Evolutionary conservation across 75 land plant species (phyloP), one percentile per base, ranked within the genome.

Genomic region (Cunninghamia lanceolata): DNA sequence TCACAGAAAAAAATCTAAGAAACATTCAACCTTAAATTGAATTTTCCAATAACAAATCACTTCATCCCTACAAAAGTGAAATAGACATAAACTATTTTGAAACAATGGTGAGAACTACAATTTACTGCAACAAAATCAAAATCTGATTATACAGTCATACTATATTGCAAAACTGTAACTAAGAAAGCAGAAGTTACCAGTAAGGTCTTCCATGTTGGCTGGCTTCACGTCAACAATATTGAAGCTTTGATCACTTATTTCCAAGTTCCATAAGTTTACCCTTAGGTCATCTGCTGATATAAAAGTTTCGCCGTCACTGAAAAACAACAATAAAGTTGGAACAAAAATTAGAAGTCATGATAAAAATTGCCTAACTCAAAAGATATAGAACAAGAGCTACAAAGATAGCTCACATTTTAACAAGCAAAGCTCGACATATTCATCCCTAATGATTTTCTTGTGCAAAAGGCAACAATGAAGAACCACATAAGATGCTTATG

Each of bases 251-350:
- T 91, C 94, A 87, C 96, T 93, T 83, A 94, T 92, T 89, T 96
- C 99, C 86, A 96, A 82, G 83, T 96, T 96, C 99, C 99, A 96
- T 53, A 97, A 89, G 88, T 97, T 97, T 77, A 97, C 93, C 83
- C 99, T 89, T 85, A 97, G 90, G 88, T 96, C 99, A 85, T 96
- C 99, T 39, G 99, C 99, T 45, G 99, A 96, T 80, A 96, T 95
- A 86, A 92, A 97, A 63, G 99, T 97, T 90, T 97, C 99, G 76
- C 99, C 98, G 89, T 97, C 99, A 91, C 99, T 97, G 93, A n/a
- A 86, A 56, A 87, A 86, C 34, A 66, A 50, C 3, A 80, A 45
- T 45, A n/a, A 42, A 43, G 32, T 80, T 10, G 2, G 9, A 32
- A 71, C 2, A 15, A 71, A 13, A 32, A 80, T 80, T 9, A 80